Conservation (phyloP, 192 early-diverging fungal genomes). For the Coemansia sp. region DNA sequence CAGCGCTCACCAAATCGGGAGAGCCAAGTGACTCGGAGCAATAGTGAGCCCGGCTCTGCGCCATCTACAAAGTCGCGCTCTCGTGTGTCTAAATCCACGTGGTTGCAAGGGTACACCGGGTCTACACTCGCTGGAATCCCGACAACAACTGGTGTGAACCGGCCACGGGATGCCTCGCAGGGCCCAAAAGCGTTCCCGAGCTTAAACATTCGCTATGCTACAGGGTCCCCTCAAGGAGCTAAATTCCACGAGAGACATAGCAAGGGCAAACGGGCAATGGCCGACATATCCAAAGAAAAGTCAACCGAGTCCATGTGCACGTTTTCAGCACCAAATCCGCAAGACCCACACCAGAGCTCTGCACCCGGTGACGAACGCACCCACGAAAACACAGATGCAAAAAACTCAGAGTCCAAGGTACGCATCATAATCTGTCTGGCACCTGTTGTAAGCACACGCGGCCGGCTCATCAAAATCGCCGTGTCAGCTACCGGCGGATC, state of each 20-base stretch:
- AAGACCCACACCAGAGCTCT: not conserved
- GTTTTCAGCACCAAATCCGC: not conserved
- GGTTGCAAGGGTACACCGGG: not conserved
- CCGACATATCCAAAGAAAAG: not conserved
- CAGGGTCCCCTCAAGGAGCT: not conserved
- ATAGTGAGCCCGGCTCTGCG: not conserved
- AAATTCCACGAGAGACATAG: not conserved
- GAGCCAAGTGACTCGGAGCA: not conserved
- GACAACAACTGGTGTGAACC: not conserved
- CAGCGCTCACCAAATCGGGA: not conserved
- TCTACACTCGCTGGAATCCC: not conserved
- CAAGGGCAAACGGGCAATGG: not conserved
- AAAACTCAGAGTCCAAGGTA: not conserved
- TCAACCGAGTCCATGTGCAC: not conserved
- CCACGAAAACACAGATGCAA: not conserved
- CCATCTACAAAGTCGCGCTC: not conserved
- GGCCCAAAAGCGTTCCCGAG: not conserved
- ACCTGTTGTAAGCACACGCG: slow-evolving; percentile 28
- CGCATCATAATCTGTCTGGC: slow-evolving; percentile 38
- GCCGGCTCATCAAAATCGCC: slow-evolving; percentile 34
- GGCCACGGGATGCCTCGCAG: not conserved
- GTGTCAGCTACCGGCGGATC: slow-evolving; percentile 34
- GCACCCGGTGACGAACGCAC: not conserved
- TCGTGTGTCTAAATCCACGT: not conserved
- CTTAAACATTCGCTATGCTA: not conserved